Base-by-base conservation (phyloP, 129 eudicot species). In the Flaveria ramosissima region DNA sequence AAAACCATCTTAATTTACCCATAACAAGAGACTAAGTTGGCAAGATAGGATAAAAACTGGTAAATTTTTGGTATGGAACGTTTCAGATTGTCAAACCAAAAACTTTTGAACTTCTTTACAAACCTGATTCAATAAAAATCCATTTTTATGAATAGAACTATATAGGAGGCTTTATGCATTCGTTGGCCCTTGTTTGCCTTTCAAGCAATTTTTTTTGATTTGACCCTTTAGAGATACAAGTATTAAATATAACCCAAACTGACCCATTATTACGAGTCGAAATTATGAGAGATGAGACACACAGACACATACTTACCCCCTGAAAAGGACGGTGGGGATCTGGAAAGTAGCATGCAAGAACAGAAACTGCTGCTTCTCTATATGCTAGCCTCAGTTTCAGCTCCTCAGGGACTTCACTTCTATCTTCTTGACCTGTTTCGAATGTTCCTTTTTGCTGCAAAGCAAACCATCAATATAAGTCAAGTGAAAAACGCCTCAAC, bases 391-490 rank as follows among this genome's bases (percentile, higher is more conserved):
- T 93, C 55, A 93, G 73, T 84, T 84, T 90, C 67, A 93, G 80
- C 76, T 93, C 98, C 74, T 93, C 98, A 14, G 98, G 97, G 73
- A 91, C 89, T 74, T 86, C 97, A 36, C 78, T 83, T 56, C 53
- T 78, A 85, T 93, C 98, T 84, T 93, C 98, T 85, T 90, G 96
- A 61, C 98, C 98, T 7, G 98, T 93, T 86, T 93, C 98, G 81
- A 90, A 93, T 32, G 97, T 90, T 65, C 98, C 98, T 78, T 90
- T 84, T 88, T 93, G 98, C 98, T 92, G 91, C 84, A 83, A 79
- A 21, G 77, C 8, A 59, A 70, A 46, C 59, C 64, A 14, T 70
- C 20, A 63, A 41, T n/a, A 52, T 17, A 15, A 39, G 71, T 36
- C 21, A n/a, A 39, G 9, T 13, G 7, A 50, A 47, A n/a, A 56